A percentile compares a stretch with the other conserved stretches of the same genome.
phyloP scores from a whole-genome alignment of 768 basidiomycete genomes.

The Hortiboletus campestris region DNA sequence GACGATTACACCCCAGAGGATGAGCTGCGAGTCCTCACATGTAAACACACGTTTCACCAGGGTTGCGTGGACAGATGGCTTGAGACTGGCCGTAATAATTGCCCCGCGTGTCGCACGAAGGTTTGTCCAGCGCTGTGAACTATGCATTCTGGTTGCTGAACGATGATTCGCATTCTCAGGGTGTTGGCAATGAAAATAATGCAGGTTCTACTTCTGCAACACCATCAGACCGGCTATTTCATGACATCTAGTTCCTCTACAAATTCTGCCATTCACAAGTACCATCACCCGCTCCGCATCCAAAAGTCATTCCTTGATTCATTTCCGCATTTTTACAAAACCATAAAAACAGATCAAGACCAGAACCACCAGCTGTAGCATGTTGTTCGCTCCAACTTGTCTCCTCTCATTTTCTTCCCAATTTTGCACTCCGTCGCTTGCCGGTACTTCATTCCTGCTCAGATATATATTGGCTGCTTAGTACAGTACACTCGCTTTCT shows the following conservation, averaged over 20 bases:
- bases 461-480: constrained; percentile 25
- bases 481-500: constrained; percentile 11
- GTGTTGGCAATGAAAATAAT: constrained; percentile 23
- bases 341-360: constrained; percentile 8
- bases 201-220: constrained; percentile 8
- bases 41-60: constrained; percentile 90
- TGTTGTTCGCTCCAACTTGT: constrained; percentile 20
- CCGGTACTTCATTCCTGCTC: constrained; percentile 14
- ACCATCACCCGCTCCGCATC: constrained; percentile 1
- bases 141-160: not conserved
- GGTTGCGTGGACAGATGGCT: constrained; percentile 89
- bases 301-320: constrained; percentile 19
- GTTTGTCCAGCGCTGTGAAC: constrained; percentile 36
- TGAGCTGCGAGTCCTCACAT: constrained; percentile 75
- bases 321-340: constrained; percentile 12
- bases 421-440: constrained; percentile 10
- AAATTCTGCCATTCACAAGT: not conserved
- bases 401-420: constrained; percentile 2
- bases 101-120: constrained; percentile 85
- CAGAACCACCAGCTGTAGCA: constrained; percentile 24
- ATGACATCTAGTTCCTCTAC: constrained; percentile 8
- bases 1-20: constrained; percentile 81
- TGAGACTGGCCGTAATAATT: constrained; percentile 81
- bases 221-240: not conserved
- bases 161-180: constrained; percentile 10